Base-by-base conservation (phyloP, 2,329 filamentous ascomycete genomes). In the Pseudocercospora pini-densiflorae region DNA sequence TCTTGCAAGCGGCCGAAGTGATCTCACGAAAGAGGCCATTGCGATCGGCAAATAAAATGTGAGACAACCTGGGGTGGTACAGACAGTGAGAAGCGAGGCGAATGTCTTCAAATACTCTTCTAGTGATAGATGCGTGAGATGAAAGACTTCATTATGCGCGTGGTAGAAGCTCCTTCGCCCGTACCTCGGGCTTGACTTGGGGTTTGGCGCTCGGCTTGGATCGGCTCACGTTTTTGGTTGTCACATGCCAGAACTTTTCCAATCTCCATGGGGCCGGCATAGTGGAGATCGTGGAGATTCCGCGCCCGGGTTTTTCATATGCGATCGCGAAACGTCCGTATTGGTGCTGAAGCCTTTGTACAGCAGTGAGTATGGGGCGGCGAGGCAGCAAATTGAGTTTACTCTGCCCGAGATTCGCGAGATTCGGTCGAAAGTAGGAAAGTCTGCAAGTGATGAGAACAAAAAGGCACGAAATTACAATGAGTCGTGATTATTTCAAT, bases 1-100 rank as follows among this genome's bases (percentile, higher is more conserved):
- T 62, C 77, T 70, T 29, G 72, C 74, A 47, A 77, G 69, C n/a
- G 75, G 77, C 45, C 77, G 63, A n/a, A 79, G 67, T 43, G 76
- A 69, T 66, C 72, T 72, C 19, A 72, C 68, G 62, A 79, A 58
- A 24, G 76, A 75, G 45, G 77, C 71, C 76, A 78, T 77, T 24
- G 33, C 65, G 57, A 43, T 21, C 8, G 12, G 2, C 2, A 19
- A 14, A 27, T 27, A 21, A 3, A 14, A 19, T 43, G 8, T 21
- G 55, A 58, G 31, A 27, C 31, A n/a, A 23, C 19, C 19, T 33
- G 54, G 21, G 54, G 31, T 23, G 8, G 9, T 54, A 24, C 51
- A 10, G 24, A 14, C 21, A 54, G 1, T 8, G 24, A n/a, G 24
- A 31, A 54, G 21, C 12, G 10, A 24, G 23, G 19, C 10, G 12